Evolutionary conservation across 495 filamentous ascomycete genomes (phyloP).

Genomic region (Podospora tetraspora): DNA sequence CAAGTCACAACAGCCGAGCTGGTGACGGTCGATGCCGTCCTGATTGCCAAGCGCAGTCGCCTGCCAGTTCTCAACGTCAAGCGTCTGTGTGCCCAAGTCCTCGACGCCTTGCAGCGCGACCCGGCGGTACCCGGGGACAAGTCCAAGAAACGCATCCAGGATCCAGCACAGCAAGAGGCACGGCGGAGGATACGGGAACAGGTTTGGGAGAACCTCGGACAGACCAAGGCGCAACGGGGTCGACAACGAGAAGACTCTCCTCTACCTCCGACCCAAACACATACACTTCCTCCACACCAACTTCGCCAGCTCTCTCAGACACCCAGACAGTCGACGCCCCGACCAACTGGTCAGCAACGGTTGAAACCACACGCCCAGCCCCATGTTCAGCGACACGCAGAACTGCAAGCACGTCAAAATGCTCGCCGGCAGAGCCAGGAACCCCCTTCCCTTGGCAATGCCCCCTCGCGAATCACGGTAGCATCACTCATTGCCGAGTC

Average conservation of each 20-base stretch:
- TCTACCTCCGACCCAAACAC: neutral
- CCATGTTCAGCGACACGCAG: neutral
- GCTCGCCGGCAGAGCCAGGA: slow-evolving; percentile 6
- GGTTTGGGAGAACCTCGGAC: neutral
- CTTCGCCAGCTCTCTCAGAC: neutral
- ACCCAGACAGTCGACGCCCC: neutral
- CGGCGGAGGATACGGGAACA: neutral
- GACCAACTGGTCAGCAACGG: neutral
- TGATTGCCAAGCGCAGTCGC: slow-evolving; percentile 81
- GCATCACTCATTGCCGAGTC: slow-evolving; percentile 43
- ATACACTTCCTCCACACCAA: neutral
- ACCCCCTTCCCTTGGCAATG: slow-evolving; percentile 8
- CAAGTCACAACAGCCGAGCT: slow-evolving; percentile 76
- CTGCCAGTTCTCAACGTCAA: slow-evolving; percentile 74
- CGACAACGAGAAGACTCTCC: neutral
- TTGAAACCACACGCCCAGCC: neutral
- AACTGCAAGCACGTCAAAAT: neutral
- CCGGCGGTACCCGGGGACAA: slow-evolving; percentile 42
- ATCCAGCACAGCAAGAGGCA: neutral
- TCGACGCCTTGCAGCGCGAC: slow-evolving; percentile 60
- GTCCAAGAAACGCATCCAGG: neutral
- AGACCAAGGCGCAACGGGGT: neutral
- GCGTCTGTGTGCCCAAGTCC: slow-evolving; percentile 58
- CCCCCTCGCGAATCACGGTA: slow-evolving; percentile 31
- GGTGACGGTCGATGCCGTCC: slow-evolving; percentile 72